These are phyloP conservation scores for Blastobotrys elegans DNA, from an alignment of 1,139 yeast genomes.

Conservation along the genomic window DNA sequence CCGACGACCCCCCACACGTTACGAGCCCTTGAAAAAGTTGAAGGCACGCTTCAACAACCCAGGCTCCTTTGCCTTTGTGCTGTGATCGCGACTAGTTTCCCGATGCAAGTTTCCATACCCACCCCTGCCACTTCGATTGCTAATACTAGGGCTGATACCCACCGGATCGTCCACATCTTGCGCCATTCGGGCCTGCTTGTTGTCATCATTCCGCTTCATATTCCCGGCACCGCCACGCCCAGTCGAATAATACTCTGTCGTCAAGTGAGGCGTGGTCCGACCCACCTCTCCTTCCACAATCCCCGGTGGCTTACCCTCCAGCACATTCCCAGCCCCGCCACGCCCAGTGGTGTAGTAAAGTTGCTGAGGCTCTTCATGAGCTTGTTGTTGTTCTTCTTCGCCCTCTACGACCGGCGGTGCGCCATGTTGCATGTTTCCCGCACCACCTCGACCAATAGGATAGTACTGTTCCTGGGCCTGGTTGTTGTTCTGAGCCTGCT, in stretches of 20 bases:
- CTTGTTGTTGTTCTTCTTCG: background rate
- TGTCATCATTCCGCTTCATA: conserved; percentile 62
- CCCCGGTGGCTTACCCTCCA: conserved; percentile 45
- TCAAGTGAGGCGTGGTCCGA: conserved; percentile 57
- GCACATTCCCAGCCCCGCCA: conserved; percentile 77
- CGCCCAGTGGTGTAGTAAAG: conserved; percentile 57
- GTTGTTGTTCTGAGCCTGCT: too few species aligned
- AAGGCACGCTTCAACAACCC: conserved; percentile 18
- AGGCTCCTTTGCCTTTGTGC: conserved; percentile 13
- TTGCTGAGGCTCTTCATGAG: background rate
- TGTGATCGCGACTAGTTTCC: conserved; percentile 12
- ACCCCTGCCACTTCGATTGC: conserved; percentile 36
- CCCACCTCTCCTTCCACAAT: conserved; percentile 40
- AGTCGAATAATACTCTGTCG: conserved; percentile 57
- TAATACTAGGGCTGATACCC: conserved; percentile 18
- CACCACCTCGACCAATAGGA: conserved; percentile 80
- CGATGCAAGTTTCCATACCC: conserved; percentile 36
- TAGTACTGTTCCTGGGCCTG: too few species aligned
- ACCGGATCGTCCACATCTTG: conserved; percentile 58
- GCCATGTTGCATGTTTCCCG: conserved; percentile 46
- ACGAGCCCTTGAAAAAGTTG: conserved; percentile 13
- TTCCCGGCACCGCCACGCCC: conserved; percentile 84
- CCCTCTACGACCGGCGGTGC: background rate
- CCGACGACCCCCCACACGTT: too few species aligned
- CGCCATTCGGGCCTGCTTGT: conserved; percentile 54